These are phyloP conservation scores for Puccinia novopanici DNA, from an alignment of 1,284 basidiomycete genomes.

Conservation along the genomic window DNA sequence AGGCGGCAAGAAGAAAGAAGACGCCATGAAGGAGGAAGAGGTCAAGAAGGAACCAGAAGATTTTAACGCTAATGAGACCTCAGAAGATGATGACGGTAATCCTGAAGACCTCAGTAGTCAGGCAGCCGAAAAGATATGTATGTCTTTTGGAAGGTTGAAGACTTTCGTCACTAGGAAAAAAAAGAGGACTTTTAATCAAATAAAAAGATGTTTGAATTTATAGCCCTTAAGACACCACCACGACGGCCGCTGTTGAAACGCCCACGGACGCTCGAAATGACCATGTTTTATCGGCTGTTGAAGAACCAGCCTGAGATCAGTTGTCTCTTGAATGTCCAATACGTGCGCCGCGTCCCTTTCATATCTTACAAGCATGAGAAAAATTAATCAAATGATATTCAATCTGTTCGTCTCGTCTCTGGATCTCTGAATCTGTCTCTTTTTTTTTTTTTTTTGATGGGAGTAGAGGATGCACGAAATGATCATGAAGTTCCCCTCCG, in stretches of 20 bases:
- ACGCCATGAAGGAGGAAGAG: too few relatives aligned
- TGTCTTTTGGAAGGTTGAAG: background rate
- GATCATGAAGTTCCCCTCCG: slow-evolving; percentile 85
- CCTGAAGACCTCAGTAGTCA: background rate
- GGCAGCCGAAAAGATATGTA: background rate
- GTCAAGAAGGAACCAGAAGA: background rate
- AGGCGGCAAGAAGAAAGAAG: too few relatives aligned
- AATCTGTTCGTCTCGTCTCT: background rate
- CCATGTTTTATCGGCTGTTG: slow-evolving; percentile 43
- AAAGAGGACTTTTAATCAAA: background rate
- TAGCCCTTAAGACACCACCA: slow-evolving; percentile 14
- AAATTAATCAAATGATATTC: background rate
- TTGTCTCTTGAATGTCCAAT: slow-evolving; percentile 48
- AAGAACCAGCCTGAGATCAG: slow-evolving; percentile 26
- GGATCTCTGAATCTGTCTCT: too few relatives aligned
- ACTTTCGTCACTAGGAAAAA: background rate
- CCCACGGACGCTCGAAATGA: slow-evolving; percentile 39
- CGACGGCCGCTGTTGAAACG: slow-evolving; percentile 39
- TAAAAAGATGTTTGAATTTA: background rate
- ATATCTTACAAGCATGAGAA: background rate
- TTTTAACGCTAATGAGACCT: background rate
- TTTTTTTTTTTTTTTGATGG: too few relatives aligned
- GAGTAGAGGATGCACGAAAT: slow-evolving; percentile 72
- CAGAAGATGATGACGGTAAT: slow-evolving; percentile 1
- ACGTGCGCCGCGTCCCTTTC: slow-evolving; percentile 17